Evolutionary conservation across 164 flowering plant species (phyloP), one percentile per base, ranked within the genome.

Genomic region (Berberis thunbergii): DNA sequence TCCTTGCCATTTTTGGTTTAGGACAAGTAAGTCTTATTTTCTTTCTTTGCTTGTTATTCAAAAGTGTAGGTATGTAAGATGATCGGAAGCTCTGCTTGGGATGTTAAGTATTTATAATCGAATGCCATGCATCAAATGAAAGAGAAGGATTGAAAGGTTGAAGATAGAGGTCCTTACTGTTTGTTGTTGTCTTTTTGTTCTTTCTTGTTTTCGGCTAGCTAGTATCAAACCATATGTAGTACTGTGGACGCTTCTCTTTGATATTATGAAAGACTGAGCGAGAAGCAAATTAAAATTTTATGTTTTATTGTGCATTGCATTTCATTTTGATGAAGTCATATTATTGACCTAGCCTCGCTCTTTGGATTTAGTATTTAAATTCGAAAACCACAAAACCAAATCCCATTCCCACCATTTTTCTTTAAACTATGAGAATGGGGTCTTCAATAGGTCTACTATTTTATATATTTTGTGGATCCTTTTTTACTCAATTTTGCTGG

Each of bases 131-230:
- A 39, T 9, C 61, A 55, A 61, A 45, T 9, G 45, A 43, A 49
- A 56, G 46, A 50, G 41, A 7, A 46, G 40, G 8, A 26, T 4
- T 49, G 65, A 57, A 60, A 58, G 39, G 26, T 26, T 26, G 26
- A 26, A 26, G 26, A 26, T 26, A 26, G 26, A 26, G 48, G 72
- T 73, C 75, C 8, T 45, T 60, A 57, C 7, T 52, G 57, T 45
- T 73, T 73, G 76, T 61, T 68, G 48, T 3, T 61, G 57, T 43
- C 61, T 65, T 43, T 26, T 73, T 73, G 69, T 69, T 69, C 57
- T 65, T 40, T 62, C 41, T 41, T 41, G 41, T 1, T 41, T 61
- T 61, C 53, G 41, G 65, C 65, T 68, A 39, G 45, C n/a, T 3
- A 9, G 39, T 41, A 60, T 54, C 54, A 60, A 5, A 60, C 64